phyloP scores from a whole-genome alignment of 1,284 basidiomycete genomes.

The Ceratobasidium sp. region DNA sequence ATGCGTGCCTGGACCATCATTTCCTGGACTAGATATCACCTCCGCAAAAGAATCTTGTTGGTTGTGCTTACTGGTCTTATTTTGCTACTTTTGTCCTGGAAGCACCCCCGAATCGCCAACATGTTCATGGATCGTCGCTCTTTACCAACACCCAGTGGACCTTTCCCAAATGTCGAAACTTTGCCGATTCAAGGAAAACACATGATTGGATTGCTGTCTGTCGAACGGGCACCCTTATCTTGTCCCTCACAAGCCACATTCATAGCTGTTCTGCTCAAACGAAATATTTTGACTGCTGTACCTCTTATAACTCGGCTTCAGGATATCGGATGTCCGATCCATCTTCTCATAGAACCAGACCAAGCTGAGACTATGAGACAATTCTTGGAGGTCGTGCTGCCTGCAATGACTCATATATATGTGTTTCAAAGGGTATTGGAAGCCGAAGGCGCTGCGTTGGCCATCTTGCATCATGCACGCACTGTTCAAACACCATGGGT shows the following conservation, averaged over 20 bases:
- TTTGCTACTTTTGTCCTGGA: neutral
- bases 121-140: neutral
- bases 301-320: slow-evolving; percentile 8
- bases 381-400: slow-evolving; percentile 7
- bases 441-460: neutral
- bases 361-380: neutral
- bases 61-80: neutral
- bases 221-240: neutral
- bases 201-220: neutral
- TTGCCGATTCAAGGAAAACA: neutral
- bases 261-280: neutral
- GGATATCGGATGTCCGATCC: neutral
- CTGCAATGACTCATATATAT: neutral
- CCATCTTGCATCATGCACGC: slow-evolving; percentile 50
- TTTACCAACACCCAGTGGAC: neutral
- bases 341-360: neutral
- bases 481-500: slow-evolving; percentile 58
- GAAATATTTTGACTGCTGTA: too few species aligned
- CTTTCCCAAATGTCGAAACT: slow-evolving; percentile 7
- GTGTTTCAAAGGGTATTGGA: neutral
- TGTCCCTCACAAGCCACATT: slow-evolving; percentile 3
- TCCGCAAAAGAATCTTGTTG: neutral
- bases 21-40: neutral
- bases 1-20: neutral
- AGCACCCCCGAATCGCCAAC: too few species aligned